Base-by-base conservation (phyloP, 2,329 filamentous ascomycete species). In the Fusarium marasasianum region DNA sequence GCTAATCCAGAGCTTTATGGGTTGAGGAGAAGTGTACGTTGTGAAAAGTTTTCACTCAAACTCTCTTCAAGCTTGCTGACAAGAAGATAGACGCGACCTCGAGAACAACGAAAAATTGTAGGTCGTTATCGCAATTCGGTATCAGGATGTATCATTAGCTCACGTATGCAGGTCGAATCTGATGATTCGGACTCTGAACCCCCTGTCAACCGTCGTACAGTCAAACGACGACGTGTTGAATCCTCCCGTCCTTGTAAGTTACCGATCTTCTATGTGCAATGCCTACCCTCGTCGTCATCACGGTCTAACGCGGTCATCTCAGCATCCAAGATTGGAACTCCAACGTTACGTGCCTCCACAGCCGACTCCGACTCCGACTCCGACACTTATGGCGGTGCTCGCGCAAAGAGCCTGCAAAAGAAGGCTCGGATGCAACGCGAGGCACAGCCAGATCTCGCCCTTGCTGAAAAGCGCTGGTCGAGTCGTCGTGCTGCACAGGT, bases 1-100 rank as follows among this genome's bases (percentile, higher is more conserved):
- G 93, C 94, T 80, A 97, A 99, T 79, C 96, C 96, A 50, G 95
- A 98, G 84, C 87, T 99, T 14, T 99, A 98, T 85, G 96, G 96
- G 54, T 87, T 99, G 76, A 91, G 96, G 77, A 91, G 96, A 85
- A 99, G 96, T 86, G 95, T 96, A 91, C 72, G 93, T 84, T 58
- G n/a, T 69, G 75, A 76, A 76, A 78, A 68, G 4, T 58, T 73
- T 74, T 72, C 72, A 65, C 72, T 38, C 58, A 33, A 68, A 56
- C 60, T 58, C 47, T 56, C 47, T 63, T 61, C 35, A 18, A 76
- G 76, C 82, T 85, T 75, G 85, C 81, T 75, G 59, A 73, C 66
- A 38, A 62, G 54, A 48, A 47, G 51, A 29, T 75, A 91, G 88
- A 87, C 87, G 64, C 88, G 89, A 61, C 88, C 89, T 50, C 85